Conservation (phyloP, 2,329 filamentous ascomycete species). For the Chaetomium sp. region DNA sequence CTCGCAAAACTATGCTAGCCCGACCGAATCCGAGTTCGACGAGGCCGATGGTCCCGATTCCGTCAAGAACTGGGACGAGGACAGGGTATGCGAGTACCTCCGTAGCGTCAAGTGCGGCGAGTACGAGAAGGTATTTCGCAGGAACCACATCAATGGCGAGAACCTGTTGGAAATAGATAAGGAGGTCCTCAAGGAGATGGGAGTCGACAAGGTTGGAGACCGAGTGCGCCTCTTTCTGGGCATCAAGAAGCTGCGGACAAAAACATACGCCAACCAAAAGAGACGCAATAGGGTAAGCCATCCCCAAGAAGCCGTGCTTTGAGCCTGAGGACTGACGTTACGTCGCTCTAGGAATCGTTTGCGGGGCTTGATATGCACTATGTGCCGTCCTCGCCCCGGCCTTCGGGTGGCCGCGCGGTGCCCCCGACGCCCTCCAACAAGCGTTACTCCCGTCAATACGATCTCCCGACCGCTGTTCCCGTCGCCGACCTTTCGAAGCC, state of each 20-base stretch:
- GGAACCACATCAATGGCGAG: conserved; percentile 96
- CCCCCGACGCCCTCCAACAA: conserved; percentile 55
- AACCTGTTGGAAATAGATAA: conserved; percentile 97
- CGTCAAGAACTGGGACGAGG: conserved; percentile 86
- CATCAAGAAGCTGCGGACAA: conserved; percentile 80
- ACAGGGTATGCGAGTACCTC: conserved; percentile 88
- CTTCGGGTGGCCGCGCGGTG: conserved; percentile 52
- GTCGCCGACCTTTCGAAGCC: conserved; percentile 52
- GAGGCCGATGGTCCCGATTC: conserved; percentile 76
- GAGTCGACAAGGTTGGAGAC: conserved; percentile 96
- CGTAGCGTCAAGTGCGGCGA: conserved; percentile 89
- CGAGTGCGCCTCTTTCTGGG: conserved; percentile 86
- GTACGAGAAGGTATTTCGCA: conserved; percentile 86
- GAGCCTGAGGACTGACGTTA: conserved; percentile 23
- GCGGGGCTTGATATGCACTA: conserved; percentile 71
- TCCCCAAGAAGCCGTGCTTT: neutral
- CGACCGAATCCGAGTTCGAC: conserved; percentile 91
- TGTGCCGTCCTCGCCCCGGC: conserved; percentile 64
- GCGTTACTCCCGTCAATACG: conserved; percentile 65
- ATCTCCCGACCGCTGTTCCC: conserved; percentile 43
- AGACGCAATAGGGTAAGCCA: conserved; percentile 78
- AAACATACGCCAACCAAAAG: conserved; percentile 73
- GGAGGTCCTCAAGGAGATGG: conserved; percentile 94
- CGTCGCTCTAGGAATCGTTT: conserved; percentile 70
- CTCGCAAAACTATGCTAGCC: conserved; percentile 70